These are phyloP conservation scores for Saccharomycopsis oosterbeekiorum DNA, from an alignment of 805 yeast species.

Conservation along the genomic window DNA sequence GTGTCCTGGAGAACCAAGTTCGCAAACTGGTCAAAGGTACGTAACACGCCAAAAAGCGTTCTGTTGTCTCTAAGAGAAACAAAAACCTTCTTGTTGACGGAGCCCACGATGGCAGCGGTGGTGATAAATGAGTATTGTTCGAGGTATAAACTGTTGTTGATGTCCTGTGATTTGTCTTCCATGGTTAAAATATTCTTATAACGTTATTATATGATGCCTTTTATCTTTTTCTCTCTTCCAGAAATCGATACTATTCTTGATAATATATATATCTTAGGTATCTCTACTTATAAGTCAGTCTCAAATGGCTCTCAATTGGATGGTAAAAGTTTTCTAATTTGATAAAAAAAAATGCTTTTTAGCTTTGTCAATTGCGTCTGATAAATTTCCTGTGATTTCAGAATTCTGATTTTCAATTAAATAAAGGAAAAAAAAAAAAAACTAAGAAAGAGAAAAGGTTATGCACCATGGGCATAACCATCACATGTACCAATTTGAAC, in stretches of 20 bases:
- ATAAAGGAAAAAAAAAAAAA: background rate
- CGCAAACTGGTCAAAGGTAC: constrained; percentile 93
- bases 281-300: background rate
- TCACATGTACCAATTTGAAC: background rate
- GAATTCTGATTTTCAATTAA: background rate
- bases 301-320: too few relatives aligned
- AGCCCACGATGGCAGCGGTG: constrained; percentile 83
- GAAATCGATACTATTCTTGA: too few relatives aligned
- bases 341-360: background rate
- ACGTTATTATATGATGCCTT: too few relatives aligned
- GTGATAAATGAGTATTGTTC: constrained; percentile 80
- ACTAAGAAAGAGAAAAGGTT: background rate
- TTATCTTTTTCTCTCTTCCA: too few relatives aligned
- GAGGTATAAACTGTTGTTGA: constrained; percentile 37
- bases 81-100: constrained; percentile 70
- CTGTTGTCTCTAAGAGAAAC: constrained; percentile 87
- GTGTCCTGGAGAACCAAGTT: constrained; percentile 90
- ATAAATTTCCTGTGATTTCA: background rate
- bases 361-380: background rate
- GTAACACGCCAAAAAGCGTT: constrained; percentile 73
- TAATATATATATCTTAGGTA: too few relatives aligned
- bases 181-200: background rate
- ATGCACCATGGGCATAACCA: background rate
- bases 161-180: constrained; percentile 1
- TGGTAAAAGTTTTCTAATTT: background rate